Percentiles rank a stretch among this genome's conserved stretches.
Evolutionary conservation across 768 basidiomycete species (phyloP).

Genomic region (Amylocystis lapponica): DNA sequence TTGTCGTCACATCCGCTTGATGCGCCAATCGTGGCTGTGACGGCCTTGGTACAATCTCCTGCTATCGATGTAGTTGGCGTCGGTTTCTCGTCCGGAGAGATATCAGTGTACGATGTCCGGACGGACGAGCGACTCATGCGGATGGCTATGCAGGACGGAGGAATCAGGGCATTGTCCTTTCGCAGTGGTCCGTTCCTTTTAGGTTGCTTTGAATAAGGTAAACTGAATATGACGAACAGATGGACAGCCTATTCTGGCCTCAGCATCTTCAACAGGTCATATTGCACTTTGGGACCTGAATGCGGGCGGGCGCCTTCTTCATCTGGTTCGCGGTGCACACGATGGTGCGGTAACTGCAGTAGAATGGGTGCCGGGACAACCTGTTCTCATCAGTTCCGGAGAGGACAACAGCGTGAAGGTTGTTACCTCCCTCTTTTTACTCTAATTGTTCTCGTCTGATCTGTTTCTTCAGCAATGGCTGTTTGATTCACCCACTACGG

Average conservation of each 20-base stretch:
- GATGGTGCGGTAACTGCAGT: constrained; percentile 77
- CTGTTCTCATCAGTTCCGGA: constrained; percentile 82
- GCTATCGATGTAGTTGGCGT: constrained; percentile 96
- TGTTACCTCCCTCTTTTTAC: constrained; percentile 10
- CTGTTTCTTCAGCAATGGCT: constrained; percentile 79
- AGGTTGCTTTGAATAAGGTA: neutral
- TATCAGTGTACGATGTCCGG: constrained; percentile 86
- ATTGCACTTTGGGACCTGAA: constrained; percentile 93
- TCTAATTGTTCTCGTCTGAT: neutral
- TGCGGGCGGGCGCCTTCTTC: constrained; percentile 72
- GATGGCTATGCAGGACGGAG: constrained; percentile 87
- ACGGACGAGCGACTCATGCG: constrained; percentile 85
- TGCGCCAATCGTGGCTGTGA: constrained; percentile 47
- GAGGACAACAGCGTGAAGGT: constrained; percentile 97
- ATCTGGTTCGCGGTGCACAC: constrained; percentile 85
- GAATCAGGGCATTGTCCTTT: constrained; percentile 73
- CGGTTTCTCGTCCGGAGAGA: constrained; percentile 82
- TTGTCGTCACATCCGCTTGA: constrained; percentile 21
- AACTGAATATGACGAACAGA: constrained; percentile 39
- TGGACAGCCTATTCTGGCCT: constrained; percentile 83
- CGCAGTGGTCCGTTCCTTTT: constrained; percentile 56
- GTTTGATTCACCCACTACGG: constrained; percentile 83
- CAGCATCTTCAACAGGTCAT: constrained; percentile 81
- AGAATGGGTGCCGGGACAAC: constrained; percentile 93
- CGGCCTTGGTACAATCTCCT: constrained; percentile 81